Conservation (phyloP, 495 filamentous ascomycete species). For the Neurospora sp. region DNA sequence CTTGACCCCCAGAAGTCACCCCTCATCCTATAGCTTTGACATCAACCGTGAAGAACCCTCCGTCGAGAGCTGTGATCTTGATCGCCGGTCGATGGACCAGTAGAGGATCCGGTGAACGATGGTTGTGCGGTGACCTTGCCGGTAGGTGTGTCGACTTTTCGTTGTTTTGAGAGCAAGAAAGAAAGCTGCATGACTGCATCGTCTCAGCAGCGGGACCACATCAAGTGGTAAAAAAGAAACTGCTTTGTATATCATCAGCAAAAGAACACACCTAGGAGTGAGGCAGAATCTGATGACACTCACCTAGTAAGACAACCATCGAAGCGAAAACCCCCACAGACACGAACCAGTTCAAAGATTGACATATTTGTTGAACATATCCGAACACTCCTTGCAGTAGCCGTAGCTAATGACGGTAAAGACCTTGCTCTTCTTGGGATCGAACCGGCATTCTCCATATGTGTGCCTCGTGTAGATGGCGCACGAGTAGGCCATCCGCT, state of each 20-base stretch:
- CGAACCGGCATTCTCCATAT: constrained; percentile 11
- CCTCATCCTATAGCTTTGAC: neutral
- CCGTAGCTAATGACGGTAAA: constrained; percentile 9
- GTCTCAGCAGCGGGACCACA: neutral
- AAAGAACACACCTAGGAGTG: neutral
- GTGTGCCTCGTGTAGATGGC: constrained; percentile 11
- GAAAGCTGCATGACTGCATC: neutral
- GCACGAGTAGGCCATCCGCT: constrained; percentile 12
- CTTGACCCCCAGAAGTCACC: neutral
- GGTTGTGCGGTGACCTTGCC: neutral
- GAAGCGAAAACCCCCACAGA: neutral
- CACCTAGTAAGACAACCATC: neutral
- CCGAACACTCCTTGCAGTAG: constrained; percentile 7
- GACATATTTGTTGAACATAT: neutral
- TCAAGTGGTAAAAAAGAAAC: neutral
- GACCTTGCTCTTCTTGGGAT: constrained; percentile 5
- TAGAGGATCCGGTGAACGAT: neutral
- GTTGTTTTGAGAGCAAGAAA: neutral
- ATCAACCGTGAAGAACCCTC: neutral
- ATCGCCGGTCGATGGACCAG: neutral
- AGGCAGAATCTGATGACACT: neutral
- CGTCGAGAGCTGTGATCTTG: neutral
- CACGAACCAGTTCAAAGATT: neutral
- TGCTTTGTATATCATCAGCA: neutral
- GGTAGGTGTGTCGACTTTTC: neutral